phyloP scores from a whole-genome alignment of 2,329 filamentous ascomycete genomes.

The Metarhizium rileyi region DNA sequence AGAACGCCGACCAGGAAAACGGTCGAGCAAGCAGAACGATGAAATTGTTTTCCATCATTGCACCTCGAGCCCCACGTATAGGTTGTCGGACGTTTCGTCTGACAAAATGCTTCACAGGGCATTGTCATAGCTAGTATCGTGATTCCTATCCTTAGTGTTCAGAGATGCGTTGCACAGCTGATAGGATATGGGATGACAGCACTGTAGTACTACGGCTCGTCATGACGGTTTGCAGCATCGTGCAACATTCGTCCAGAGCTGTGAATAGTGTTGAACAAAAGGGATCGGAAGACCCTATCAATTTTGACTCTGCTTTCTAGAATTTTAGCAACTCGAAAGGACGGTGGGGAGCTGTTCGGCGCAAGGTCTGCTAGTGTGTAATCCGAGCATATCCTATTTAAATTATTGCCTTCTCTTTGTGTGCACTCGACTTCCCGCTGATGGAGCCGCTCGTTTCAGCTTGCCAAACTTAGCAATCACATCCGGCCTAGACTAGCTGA shows the following conservation, averaged over 20 bases:
- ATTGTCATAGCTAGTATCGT: background rate
- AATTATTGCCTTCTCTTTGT: background rate
- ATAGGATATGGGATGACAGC: no score
- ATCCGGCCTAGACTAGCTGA: background rate
- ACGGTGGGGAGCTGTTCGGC: no score
- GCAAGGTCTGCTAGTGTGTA: background rate
- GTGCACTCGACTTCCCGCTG: background rate
- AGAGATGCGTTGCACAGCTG: no score
- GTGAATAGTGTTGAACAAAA: no score
- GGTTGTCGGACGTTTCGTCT: background rate
- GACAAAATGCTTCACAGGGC: no score
- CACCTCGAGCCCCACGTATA: background rate
- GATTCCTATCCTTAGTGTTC: no score
- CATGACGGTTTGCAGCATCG: no score
- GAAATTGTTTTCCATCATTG: slow-evolving; percentile 1
- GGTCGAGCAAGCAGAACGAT: background rate
- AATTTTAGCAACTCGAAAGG: no score
- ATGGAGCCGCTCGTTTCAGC: background rate
- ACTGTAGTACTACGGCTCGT: no score
- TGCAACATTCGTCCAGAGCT: no score
- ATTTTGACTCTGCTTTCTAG: no score
- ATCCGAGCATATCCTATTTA: background rate
- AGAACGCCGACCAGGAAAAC: background rate
- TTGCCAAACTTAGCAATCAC: background rate
- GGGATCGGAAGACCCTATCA: no score